Conservation (phyloP, 257 asterid genomes). For the Nicotiana obtusifolia region DNA sequence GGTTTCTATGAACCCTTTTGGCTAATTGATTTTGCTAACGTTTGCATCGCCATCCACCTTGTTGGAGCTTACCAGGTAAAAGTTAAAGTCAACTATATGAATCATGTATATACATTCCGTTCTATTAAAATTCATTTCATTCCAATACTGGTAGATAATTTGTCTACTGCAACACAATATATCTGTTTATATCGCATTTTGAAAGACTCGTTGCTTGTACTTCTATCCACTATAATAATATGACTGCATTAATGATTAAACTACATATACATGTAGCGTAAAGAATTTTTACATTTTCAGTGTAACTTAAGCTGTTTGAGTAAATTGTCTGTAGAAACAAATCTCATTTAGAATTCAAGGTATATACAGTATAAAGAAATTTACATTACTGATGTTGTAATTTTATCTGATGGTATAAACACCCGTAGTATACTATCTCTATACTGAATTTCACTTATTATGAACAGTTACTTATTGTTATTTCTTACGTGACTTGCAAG, state of each 20-base stretch:
- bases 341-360: neutral
- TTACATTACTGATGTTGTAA: neutral
- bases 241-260: too few species aligned
- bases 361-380: neutral
- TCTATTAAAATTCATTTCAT: neutral
- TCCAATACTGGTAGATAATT: neutral
- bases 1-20: conserved; percentile 40
- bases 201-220: too few species aligned
- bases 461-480: neutral
- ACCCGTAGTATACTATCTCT: neutral
- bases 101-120: neutral
- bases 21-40: conserved; percentile 33
- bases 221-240: neutral
- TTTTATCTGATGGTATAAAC: neutral
- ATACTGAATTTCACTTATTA: neutral
- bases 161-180: neutral
- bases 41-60: conserved; percentile 30
- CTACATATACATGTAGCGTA: neutral
- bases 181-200: too few species aligned
- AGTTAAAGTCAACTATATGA: neutral
- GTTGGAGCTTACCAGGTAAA: conserved; percentile 33
- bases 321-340: neutral
- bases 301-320: neutral
- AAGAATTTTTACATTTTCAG: neutral
- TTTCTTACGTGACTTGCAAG: neutral